Percentiles rank a stretch among this genome's conserved stretches.
Evolutionary conservation across 257 asterid genomes (phyloP).

Genomic region (Thymus quinquecostatus): DNA sequence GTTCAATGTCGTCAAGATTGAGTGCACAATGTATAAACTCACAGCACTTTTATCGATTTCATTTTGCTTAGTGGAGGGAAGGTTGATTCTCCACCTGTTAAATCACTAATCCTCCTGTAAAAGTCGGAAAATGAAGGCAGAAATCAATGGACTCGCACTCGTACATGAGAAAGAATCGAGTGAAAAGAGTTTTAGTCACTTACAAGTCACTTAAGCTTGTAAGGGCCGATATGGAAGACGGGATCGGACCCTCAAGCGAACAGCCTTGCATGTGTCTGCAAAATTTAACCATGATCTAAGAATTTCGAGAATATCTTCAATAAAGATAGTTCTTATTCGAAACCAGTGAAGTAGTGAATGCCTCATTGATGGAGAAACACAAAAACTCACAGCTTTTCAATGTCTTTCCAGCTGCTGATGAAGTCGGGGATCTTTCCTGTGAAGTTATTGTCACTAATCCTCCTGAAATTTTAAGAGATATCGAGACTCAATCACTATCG

Average conservation of each 20-base stretch:
- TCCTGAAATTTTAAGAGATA: slow-evolving; percentile 42
- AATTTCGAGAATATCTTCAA: not conserved
- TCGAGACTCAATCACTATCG: not conserved
- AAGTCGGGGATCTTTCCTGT: slow-evolving; percentile 83
- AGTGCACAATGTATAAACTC: slow-evolving; percentile 30
- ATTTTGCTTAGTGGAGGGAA: slow-evolving; percentile 60
- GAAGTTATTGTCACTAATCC: slow-evolving; percentile 90
- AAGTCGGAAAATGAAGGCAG: slow-evolving; percentile 16
- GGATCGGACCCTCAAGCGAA: slow-evolving; percentile 85
- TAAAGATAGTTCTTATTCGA: not conserved
- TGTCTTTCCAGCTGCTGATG: slow-evolving; percentile 73
- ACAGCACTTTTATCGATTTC: slow-evolving; percentile 66
- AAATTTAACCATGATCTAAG: slow-evolving; percentile 13
- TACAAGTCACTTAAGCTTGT: slow-evolving; percentile 74
- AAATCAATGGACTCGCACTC: not conserved
- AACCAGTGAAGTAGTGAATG: not conserved
- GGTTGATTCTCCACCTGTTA: slow-evolving; percentile 55
- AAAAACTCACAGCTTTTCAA: slow-evolving; percentile 78
- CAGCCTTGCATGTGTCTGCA: slow-evolving; percentile 93
- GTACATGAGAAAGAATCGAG: not conserved
- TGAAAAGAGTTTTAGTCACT: slow-evolving; percentile 30
- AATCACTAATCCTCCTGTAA: slow-evolving; percentile 93
- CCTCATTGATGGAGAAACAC: not conserved
- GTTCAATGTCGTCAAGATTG: no score
- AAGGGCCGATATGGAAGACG: slow-evolving; percentile 70